A percentile compares a stretch with the other conserved stretches of the same genome.
phyloP scores from a whole-genome alignment of 1,284 basidiomycete genomes.

The Vanrija pseudolonga region DNA sequence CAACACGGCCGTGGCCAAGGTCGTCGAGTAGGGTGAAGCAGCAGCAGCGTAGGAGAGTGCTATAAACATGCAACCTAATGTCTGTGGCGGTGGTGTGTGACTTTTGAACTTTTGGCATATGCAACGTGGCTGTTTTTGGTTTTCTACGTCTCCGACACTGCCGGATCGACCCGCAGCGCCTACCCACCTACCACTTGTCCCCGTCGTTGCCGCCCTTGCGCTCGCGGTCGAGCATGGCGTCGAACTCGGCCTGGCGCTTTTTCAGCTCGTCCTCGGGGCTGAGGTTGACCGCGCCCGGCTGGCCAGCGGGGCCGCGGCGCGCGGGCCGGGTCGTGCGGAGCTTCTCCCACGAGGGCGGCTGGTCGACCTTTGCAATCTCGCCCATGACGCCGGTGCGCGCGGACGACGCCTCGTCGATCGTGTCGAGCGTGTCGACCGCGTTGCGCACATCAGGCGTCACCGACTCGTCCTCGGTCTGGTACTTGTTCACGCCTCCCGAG shows the following conservation, averaged over 20 bases:
- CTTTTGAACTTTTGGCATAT: too few species aligned
- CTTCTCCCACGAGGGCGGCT: conserved; percentile 1
- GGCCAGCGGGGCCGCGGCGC: conserved; percentile 6
- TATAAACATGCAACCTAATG: too few species aligned
- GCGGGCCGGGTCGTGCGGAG: conserved; percentile 5
- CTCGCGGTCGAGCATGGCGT: conserved; percentile 35
- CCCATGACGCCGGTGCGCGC: too few species aligned
- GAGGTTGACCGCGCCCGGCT: not conserved
- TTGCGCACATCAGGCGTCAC: not conserved
- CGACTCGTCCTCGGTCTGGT: not conserved
- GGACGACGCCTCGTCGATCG: too few species aligned
- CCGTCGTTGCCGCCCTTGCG: conserved; percentile 22
- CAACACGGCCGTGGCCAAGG: conserved; percentile 55
- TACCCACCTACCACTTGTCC: conserved; percentile 8
- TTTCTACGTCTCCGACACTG: too few species aligned
- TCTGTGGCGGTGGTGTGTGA: too few species aligned
- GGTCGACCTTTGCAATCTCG: not conserved
- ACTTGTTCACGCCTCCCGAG: too few species aligned
- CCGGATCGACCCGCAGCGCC: too few species aligned
- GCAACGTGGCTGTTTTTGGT: too few species aligned
- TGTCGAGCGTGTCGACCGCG: not conserved
- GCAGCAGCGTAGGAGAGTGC: not conserved
- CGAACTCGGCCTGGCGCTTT: conserved; percentile 33
- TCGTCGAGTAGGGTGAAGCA: conserved; percentile 39
- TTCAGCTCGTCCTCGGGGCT: conserved; percentile 11